Evolutionary conservation across 2,329 filamentous ascomycete genomes (phyloP).

Genomic region (Colletotrichum sp.): DNA sequence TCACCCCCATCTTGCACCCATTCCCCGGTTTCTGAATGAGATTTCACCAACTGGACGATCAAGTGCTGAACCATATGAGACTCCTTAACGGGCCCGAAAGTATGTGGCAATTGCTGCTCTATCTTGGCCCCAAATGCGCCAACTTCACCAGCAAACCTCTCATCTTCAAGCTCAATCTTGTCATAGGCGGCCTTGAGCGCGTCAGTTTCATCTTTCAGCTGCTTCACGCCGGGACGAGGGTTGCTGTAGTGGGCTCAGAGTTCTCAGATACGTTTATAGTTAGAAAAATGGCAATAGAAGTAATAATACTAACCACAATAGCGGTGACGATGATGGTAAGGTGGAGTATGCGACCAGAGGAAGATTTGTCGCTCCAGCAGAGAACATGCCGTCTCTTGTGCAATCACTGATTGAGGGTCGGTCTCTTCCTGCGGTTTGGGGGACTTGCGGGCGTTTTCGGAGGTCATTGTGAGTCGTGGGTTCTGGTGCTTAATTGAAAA

Average conservation of each 20-base stretch:
- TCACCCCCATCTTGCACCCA: not conserved
- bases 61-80: not conserved
- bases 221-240: not conserved
- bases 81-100: not conserved
- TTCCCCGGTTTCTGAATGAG: accelerated
- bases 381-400: too few relatives aligned
- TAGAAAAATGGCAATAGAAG: accelerated
- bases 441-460: accelerated
- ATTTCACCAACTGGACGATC: too few relatives aligned
- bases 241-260: too few relatives aligned
- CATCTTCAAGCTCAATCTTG: not conserved
- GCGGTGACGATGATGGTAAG: accelerated
- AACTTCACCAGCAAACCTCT: not conserved
- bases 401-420: accelerated
- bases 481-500: not conserved
- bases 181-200: not conserved
- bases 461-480: accelerated
- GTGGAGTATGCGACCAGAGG: accelerated
- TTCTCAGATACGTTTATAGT: too few relatives aligned
- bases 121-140: not conserved
- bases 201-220: not conserved
- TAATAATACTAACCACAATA: accelerated
- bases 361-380: too few relatives aligned
- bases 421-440: accelerated
- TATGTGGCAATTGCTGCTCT: not conserved